Conservation (phyloP, 805 yeast genomes). For the Teunomyces tritomae region DNA sequence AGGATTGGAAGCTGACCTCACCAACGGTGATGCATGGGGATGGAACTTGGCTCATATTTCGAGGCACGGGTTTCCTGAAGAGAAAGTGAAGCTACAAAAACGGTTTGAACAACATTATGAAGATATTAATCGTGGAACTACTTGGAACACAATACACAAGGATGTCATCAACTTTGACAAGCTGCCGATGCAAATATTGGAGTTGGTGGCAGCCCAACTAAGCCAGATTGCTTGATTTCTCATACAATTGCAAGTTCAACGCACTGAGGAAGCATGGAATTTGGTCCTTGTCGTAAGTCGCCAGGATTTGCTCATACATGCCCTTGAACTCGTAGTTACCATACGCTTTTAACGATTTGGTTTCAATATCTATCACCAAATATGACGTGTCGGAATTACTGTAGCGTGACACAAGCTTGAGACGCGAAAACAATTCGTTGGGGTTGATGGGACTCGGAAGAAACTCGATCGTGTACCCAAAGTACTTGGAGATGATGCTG, state of each 20-base stretch:
- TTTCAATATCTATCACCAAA: slow-evolving; percentile 55
- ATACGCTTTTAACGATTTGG: slow-evolving; percentile 54
- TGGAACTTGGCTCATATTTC: slow-evolving; percentile 52
- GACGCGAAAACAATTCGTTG: slow-evolving; percentile 50
- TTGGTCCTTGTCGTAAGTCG: slow-evolving; percentile 68
- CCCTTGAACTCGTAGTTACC: slow-evolving; percentile 38
- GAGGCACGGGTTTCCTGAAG: slow-evolving; percentile 39
- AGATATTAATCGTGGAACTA: slow-evolving; percentile 55
- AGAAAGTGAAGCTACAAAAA: slow-evolving; percentile 31
- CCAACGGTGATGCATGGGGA: slow-evolving; percentile 77
- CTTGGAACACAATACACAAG: slow-evolving; percentile 57
- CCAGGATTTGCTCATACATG: slow-evolving; percentile 49
- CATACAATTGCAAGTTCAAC: slow-evolving; percentile 63
- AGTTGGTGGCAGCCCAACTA: slow-evolving; percentile 10
- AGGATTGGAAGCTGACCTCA: slow-evolving; percentile 52
- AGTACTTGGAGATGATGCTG: slow-evolving; percentile 59
- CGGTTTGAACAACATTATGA: slow-evolving; percentile 33
- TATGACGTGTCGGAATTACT: slow-evolving; percentile 33
- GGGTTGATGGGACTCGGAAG: slow-evolving; percentile 44
- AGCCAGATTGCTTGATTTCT: slow-evolving; percentile 15
- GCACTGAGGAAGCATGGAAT: slow-evolving; percentile 79
- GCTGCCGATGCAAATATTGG: slow-evolving; percentile 39
- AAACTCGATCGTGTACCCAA: slow-evolving; percentile 76
- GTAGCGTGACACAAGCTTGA: slow-evolving; percentile 50
- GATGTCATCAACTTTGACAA: slow-evolving; percentile 45